Evolutionary conservation across 495 filamentous ascomycete species (phyloP).

Genomic region (Hypoxylon subgilvum): DNA sequence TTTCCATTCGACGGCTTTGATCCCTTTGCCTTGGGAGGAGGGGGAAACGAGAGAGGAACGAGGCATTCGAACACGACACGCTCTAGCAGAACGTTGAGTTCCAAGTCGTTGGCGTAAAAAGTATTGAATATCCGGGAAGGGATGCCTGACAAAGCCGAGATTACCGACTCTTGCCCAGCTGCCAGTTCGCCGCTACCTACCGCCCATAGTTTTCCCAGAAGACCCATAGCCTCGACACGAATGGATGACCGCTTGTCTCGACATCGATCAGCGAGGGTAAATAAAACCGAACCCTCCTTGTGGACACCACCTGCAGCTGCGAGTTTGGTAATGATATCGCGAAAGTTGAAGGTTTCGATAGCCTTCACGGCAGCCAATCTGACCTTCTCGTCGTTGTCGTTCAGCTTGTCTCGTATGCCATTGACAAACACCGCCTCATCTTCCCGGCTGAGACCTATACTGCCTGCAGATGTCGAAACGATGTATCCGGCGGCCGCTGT

Average conservation of each 20-base stretch:
- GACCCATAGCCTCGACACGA: slow-evolving; percentile 81
- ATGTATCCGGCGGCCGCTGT: slow-evolving; percentile 84
- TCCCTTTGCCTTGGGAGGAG: slow-evolving; percentile 70
- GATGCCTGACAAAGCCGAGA: slow-evolving; percentile 72
- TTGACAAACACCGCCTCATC: slow-evolving; percentile 76
- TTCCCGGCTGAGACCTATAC: slow-evolving; percentile 76
- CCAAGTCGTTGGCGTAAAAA: slow-evolving; percentile 87
- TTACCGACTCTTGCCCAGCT: slow-evolving; percentile 77
- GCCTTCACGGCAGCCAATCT: slow-evolving; percentile 83
- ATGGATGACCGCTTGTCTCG: slow-evolving; percentile 85
- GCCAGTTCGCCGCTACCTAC: slow-evolving; percentile 87
- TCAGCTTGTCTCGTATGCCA: slow-evolving; percentile 77
- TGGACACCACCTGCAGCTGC: slow-evolving; percentile 73
- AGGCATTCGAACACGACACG: slow-evolving; percentile 85
- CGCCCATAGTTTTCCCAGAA: slow-evolving; percentile 86
- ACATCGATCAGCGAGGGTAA: slow-evolving; percentile 81
- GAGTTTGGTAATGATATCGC: slow-evolving; percentile 79
- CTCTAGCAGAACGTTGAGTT: slow-evolving; percentile 83
- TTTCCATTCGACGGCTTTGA: slow-evolving; percentile 63
- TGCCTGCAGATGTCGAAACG: slow-evolving; percentile 78
- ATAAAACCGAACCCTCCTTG: slow-evolving; percentile 72
- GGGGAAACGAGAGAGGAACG: slow-evolving; percentile 83
- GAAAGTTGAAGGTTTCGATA: slow-evolving; percentile 76
- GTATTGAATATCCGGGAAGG: slow-evolving; percentile 86
- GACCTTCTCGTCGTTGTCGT: slow-evolving; percentile 88